Base-by-base conservation (phyloP, 1,139 yeast genomes). In the Meyerozyma carpophila region DNA sequence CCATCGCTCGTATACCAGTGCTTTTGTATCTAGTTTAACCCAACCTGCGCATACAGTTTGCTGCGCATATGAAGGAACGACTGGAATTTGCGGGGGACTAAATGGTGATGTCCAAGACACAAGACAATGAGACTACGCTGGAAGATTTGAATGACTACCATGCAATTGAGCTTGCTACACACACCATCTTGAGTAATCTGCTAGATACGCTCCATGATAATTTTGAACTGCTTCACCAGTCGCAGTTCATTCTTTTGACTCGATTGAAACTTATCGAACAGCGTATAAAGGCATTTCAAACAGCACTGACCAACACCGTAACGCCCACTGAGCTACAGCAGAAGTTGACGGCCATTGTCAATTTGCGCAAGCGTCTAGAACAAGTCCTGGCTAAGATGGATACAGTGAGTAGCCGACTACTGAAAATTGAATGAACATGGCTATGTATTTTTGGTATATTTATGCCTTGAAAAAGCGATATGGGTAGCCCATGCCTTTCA, bases 401-500 rank as follows among this genome's bases (percentile, higher is more conserved):
- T 36, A 28, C 8, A 9, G 31, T 37, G 31, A 18, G 16, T 5
- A 11, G 16, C 16, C 39, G 39, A 11, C 20, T 34, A 34, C 37
- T 25, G 31, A 36, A 10, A 18, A 26, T 32, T 14, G n/a, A 40
- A 6, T 31, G 20, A 20, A 4, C 13, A 27, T n/a, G 29, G 29
- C 8, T 26, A 18, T 29, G 20, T 14, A 11, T 13, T 11, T 9
- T 11, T 34, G 18, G 18, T 16, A 39, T 26, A 21, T 39, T 31
- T 36, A 32, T 27, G 36, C 37, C 14, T 44, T 51, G 59, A 40
- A 58, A 52, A 29, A 63, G 48, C 57, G 59, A 58, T 63, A 82
- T 44, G 94, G 95, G 56, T 83, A 85, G 0, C 84, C 83, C 9
- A 66, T 54, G 44, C 79, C 77, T 63, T 85, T 85, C 50, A 74